These are phyloP conservation scores for Calocybe cyanea DNA, from an alignment of 768 basidiomycete genomes.

Conservation along the genomic window DNA sequence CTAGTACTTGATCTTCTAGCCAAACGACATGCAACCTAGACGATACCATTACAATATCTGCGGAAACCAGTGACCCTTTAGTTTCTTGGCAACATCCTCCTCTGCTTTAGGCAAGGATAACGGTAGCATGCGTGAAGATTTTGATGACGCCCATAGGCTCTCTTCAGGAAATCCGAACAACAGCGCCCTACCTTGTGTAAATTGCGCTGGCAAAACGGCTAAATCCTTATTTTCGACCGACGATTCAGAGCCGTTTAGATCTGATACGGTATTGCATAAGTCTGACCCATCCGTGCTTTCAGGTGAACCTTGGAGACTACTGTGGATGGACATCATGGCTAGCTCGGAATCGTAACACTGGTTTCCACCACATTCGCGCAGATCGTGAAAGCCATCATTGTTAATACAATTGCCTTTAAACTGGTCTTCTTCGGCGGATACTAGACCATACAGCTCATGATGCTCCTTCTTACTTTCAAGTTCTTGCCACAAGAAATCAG, in stretches of 20 bases:
- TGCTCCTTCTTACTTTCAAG: not conserved
- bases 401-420: not conserved
- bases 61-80: conserved; percentile 67
- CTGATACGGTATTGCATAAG: not conserved
- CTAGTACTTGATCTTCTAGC: no score
- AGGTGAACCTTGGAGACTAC: no score
- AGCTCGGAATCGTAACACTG: not conserved
- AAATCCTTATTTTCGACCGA: conserved; percentile 7
- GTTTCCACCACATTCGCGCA: not conserved
- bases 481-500: conserved; percentile 3
- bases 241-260: not conserved
- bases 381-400: not conserved
- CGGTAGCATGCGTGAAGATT: conserved; percentile 11
- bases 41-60: conserved; percentile 48
- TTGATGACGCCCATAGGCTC: conserved; percentile 3
- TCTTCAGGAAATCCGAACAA: conserved; percentile 34
- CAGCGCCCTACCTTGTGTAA: conserved; percentile 52
- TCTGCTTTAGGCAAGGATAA: conserved; percentile 41
- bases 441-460: not conserved
- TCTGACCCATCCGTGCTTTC: no score
- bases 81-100: conserved; percentile 52
- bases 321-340: no score
- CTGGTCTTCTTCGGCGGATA: not conserved
- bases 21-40: no score
- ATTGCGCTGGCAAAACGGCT: conserved; percentile 20